Base-by-base conservation (phyloP, 495 filamentous ascomycete species). In the Aspergillus ostianus region DNA sequence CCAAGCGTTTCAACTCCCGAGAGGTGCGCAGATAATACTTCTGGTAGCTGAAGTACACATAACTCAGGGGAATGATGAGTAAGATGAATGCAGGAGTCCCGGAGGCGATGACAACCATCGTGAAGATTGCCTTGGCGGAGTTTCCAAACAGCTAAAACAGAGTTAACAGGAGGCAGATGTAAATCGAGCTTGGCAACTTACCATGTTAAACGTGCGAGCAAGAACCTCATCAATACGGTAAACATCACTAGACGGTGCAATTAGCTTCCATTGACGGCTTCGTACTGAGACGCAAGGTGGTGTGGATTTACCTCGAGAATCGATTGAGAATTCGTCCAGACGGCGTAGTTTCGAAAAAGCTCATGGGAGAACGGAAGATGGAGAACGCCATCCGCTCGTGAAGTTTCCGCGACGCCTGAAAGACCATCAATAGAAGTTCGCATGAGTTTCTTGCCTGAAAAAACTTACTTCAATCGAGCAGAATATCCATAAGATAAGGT, bases 321-420 rank as follows among this genome's bases (percentile, higher is more conserved):
- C 95, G 83, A 69, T 99, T 99, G 46, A 99, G 80, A 65, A 99
- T 97, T 19, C 95, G 86, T 18, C 95, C 95, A 57, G 93, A 91
- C n/a, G 94, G 94, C 3, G 94, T 99, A 12, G 93, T 97, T 72
- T 99, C 95, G 64, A 99, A 99, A 75, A 99, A 99, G 65, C 84
- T 92, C 95, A 99, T 99, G 23, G 95, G 95, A 17, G 92, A 94
- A 68, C 94, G 86, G 80, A 99, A 99, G 65, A 98, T 98, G 6
- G 95, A 91, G 64, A 89, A 92, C 47, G 95, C 95, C 95, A 99
- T 99, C 58, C 91, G 85, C 75, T 99, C 93, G 71, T 99, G 95
- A 27, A 99, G 83, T 74, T 98, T 98, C 19, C 93, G 85, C 45
- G 92, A 96, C 52, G 95, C 95, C 83, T 65, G 18, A 88, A 69